Evolutionary conservation across 495 filamentous ascomycete genomes (phyloP).

Genomic region (Rhizodiscina lignyota): DNA sequence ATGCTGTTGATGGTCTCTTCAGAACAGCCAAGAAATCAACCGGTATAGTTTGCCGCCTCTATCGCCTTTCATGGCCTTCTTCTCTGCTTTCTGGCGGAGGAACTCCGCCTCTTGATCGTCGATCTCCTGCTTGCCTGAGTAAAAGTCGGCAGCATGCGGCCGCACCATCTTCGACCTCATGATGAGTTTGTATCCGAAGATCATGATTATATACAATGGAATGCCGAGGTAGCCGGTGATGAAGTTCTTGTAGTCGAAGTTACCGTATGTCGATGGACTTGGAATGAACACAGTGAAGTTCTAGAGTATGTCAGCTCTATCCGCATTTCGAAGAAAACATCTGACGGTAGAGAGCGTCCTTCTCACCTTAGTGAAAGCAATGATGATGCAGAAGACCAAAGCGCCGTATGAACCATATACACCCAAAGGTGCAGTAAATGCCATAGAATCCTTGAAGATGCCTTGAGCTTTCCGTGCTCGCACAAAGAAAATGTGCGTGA

Average conservation of each 20-base stretch:
- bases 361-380: constrained; percentile 65
- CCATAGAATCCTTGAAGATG: constrained; percentile 44
- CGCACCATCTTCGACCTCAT: constrained; percentile 34
- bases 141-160: constrained; percentile 48
- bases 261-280: constrained; percentile 29
- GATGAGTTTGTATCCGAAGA: constrained; percentile 51
- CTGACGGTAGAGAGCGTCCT: no score
- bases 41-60: constrained; percentile 39
- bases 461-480: constrained; percentile 56
- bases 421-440: constrained; percentile 60
- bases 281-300: constrained; percentile 57
- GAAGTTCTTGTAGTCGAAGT: constrained; percentile 56
- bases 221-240: constrained; percentile 74
- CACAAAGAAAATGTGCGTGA: constrained; percentile 70
- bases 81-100: constrained; percentile 35
- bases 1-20: no score
- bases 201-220: constrained; percentile 55
- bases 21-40: constrained; percentile 56
- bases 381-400: constrained; percentile 49
- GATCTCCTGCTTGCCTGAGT: constrained; percentile 53
- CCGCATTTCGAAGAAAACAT: no score
- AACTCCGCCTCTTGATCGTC: constrained; percentile 59
- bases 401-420: constrained; percentile 48
- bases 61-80: constrained; percentile 20
- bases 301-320: no score